Conservation (phyloP, 257 asterid genomes). For the Mentha longifolia region DNA sequence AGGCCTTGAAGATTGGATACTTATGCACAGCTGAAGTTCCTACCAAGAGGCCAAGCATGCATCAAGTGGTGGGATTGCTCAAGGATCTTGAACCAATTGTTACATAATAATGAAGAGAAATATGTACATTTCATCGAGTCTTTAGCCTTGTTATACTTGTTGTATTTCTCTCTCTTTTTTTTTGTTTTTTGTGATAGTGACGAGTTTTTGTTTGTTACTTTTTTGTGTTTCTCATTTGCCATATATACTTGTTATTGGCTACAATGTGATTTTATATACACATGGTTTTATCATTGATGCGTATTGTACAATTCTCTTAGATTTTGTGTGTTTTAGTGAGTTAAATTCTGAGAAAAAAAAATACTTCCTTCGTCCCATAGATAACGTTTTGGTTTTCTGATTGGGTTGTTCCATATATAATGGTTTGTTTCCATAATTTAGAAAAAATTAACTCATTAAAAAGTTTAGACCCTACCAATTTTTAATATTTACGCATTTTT, state of each 20-base stretch:
- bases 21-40: conserved; percentile 78
- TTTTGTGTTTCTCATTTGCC: conserved; percentile 5
- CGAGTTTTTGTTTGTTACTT: conserved; percentile 35
- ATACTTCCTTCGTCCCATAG: too few species aligned
- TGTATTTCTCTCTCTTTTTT: not conserved
- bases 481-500: too few species aligned
- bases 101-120: conserved; percentile 30
- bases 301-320: not conserved
- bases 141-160: conserved; percentile 2
- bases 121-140: not conserved
- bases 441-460: too few species aligned
- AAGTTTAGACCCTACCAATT: not conserved
- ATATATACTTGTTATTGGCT: conserved; percentile 21
- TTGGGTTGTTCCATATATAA: too few species aligned
- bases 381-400: too few species aligned
- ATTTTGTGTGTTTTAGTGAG: not conserved
- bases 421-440: too few species aligned
- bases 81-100: conserved; percentile 66
- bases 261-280: conserved; percentile 8
- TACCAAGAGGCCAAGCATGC: conserved; percentile 72
- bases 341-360: conserved; percentile 1
- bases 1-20: conserved; percentile 80
- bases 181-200: not conserved
- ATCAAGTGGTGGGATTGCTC: conserved; percentile 84
- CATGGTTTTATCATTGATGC: conserved; percentile 3